Evolutionary conservation across 129 eudicot species (phyloP), one percentile per base, ranked within the genome.

Genomic region (Helichrysum umbraculigerum): DNA sequence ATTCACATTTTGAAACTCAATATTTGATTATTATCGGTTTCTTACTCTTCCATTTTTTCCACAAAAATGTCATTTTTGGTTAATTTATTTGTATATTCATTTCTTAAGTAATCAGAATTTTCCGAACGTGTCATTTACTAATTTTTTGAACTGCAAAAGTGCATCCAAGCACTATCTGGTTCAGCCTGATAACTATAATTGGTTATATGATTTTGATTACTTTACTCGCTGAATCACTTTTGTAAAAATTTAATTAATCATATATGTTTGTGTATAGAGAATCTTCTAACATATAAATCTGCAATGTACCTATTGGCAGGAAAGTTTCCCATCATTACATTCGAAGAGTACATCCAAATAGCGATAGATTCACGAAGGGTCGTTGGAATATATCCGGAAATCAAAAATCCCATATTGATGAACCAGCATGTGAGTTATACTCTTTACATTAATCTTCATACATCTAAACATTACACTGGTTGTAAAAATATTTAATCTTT

Each of bases 301-400:
- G 7, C 61, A 29, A 67, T 63, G 35, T 61, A 15, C 44, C 47
- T 30, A 39, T 19, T 17, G 70, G 80, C 92, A 95, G 99, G 99
- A 58, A 91, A 84, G 75, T 95, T 74, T 83, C 83, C 93, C 28
- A 87, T 95, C 11, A 89, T 95, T 76, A 89, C 99, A 5, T 91
- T 95, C 59, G 99, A 95, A 68, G 99, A 95, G 81, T 95, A 82
- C 78, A 87, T 95, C 56, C 80, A 86, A 39, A 87, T 95, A 85
- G 96, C 97, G 19, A 81, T 95, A 66, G 85, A 89, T 70, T 97
- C 99, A 50, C 89, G 94, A 19, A 80, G 99, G 81, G 84, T 89
- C n/a, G 94, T 95, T 63, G 99, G 99, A 75, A 91, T 95, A 80
- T 95, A 95, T 85, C 99, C 99, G 57, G 99, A 95, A 86, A 95